Percentiles rank a stretch among this genome's conserved stretches.
Evolutionary conservation across 306 rosid species (phyloP).

Genomic region (Gastrolobium bilobum): DNA sequence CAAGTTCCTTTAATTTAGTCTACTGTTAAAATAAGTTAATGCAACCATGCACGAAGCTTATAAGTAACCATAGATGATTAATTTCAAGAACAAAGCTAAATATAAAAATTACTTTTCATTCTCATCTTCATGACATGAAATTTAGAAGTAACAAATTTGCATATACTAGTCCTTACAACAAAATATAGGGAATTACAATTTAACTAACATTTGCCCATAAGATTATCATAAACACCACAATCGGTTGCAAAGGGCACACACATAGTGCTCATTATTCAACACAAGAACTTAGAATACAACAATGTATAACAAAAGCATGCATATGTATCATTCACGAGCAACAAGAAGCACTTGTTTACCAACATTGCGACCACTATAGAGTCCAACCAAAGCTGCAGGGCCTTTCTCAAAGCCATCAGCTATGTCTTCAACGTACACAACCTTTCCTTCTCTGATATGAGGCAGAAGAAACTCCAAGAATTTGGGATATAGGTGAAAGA

Average conservation of each 20-base stretch:
- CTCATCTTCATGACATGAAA: no score
- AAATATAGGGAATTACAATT: background rate
- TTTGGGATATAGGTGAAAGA: constrained; percentile 12
- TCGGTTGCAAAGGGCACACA: background rate
- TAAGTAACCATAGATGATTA: no score
- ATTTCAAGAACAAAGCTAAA: no score
- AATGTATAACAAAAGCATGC: background rate
- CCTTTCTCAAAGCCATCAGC: constrained; percentile 45
- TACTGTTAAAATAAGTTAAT: no score
- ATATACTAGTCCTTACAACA: background rate
- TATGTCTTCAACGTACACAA: constrained; percentile 41
- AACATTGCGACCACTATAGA: constrained; percentile 25
- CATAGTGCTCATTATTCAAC: background rate
- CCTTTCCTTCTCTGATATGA: constrained; percentile 29
- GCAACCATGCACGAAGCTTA: no score
- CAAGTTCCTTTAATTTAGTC: no score
- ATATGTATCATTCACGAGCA: constrained; percentile 5
- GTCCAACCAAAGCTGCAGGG: constrained; percentile 39
- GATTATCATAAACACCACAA: background rate
- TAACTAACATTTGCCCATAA: background rate
- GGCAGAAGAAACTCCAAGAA: constrained; percentile 11
- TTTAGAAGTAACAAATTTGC: background rate
- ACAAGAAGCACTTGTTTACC: constrained; percentile 40
- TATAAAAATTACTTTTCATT: no score
- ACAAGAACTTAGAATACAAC: background rate